Evolutionary conservation across 768 basidiomycete species (phyloP).

Genomic region (Steccherinum ochraceum): DNA sequence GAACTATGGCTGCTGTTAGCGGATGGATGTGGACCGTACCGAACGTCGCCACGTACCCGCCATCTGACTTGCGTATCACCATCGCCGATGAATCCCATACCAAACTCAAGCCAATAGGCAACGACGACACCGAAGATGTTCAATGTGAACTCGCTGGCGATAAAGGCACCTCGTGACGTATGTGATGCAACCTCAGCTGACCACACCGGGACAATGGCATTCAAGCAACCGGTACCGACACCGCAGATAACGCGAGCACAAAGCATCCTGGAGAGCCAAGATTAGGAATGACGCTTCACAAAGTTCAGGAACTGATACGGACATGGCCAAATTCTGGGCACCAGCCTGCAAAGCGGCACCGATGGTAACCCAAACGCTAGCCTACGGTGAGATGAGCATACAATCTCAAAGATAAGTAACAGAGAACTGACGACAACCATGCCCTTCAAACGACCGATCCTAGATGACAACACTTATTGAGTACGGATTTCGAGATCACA

Average conservation of each 20-base stretch:
- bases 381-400: conserved; percentile 14
- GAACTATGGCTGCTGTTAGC: conserved; percentile 22
- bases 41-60: conserved; percentile 20
- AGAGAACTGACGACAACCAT: conserved; percentile 27
- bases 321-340: conserved; percentile 37
- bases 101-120: conserved; percentile 42
- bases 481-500: background rate
- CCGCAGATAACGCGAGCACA: conserved; percentile 39
- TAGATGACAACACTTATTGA: background rate
- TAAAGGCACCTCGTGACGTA: conserved; percentile 39
- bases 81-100: conserved; percentile 36
- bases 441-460: conserved; percentile 33
- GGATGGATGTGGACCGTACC: background rate
- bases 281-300: conserved; percentile 1
- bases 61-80: conserved; percentile 32
- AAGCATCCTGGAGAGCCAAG: conserved; percentile 35
- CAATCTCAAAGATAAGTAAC: too few species aligned
- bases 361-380: conserved; percentile 33
- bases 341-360: conserved; percentile 37
- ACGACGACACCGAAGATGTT: conserved; percentile 36
- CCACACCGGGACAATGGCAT: conserved; percentile 40
- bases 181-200: conserved; percentile 39
- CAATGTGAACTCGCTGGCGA: conserved; percentile 37
- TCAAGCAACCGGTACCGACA: conserved; percentile 37
- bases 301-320: conserved; percentile 7